Base-by-base conservation (phyloP, 768 basidiomycete species). In the Kwoniella europaea region DNA sequence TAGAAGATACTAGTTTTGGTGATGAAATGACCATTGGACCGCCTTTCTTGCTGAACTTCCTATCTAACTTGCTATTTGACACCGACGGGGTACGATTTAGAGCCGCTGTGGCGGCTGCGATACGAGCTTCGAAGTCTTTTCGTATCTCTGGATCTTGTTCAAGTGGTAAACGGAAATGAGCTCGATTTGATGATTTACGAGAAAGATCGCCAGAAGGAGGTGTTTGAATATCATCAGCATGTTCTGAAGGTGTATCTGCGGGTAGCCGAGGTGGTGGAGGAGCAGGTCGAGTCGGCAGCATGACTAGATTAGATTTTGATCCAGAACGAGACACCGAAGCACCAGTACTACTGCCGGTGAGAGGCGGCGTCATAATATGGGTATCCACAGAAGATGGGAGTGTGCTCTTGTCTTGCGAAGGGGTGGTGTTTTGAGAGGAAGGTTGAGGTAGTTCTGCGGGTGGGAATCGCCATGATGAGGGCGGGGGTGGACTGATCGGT, bases 101-200 rank as follows among this genome's bases (percentile, higher is more conserved):
- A 7, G 74, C 76, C 10, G 76, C 76, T 2, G 80, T 81, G 9
- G 80, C 80, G 10, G 74, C 74, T 5, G 80, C 80, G 27, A 81
- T 74, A 41, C 80, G 62, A 52, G 74, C 74, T 50, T 81, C 76
- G 52, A 77, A 81, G 57, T 81, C 80, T 59, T 71, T 43, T 18
- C 73, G 52, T 15, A 77, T 63, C 10, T 67, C 78, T 27, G 75
- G 75, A 71, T 76, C 72, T 29, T 71, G 54, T 18, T 72, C 74
- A 24, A 60, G 71, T 22, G 74, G 60, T 29, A 63, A 3, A 5
- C 60, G 73, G 15, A 42, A 41, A 50, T 46, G 24, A 41, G 62
- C 53, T n/a, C 56, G 22, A 3, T 52, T 42, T 20, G 63, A 64
- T 13, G 63, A 24, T 5, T 73, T 53, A 16, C 68, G 68, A n/a